Conservation (phyloP, 352 stramenopile genomes). For the Peronospora belbahrii region DNA sequence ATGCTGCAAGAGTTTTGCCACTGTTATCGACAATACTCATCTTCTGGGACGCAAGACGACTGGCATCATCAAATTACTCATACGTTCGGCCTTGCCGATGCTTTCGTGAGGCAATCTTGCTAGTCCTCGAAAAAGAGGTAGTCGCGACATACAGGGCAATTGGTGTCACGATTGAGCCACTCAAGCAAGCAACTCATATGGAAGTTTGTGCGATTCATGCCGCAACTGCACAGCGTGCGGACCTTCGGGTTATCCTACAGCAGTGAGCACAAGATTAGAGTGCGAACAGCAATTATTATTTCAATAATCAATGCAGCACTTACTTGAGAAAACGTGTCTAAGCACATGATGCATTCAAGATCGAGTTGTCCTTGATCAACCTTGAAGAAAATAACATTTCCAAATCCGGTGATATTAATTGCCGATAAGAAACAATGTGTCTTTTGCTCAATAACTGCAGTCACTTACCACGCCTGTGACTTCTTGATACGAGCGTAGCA, state of each 20-base stretch:
- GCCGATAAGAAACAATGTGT: background rate
- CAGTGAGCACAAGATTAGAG: background rate
- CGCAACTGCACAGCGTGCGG: slow-evolving; percentile 80
- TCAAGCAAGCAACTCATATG: slow-evolving; percentile 84
- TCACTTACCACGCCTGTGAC: slow-evolving; percentile 42
- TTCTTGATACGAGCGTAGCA: slow-evolving; percentile 64
- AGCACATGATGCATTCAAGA: slow-evolving; percentile 84
- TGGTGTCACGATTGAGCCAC: slow-evolving; percentile 78
- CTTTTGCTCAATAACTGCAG: background rate
- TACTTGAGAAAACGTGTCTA: slow-evolving; percentile 62
- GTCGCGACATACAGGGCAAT: slow-evolving; percentile 78
- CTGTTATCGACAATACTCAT: slow-evolving; percentile 3
- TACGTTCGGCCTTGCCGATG: background rate
- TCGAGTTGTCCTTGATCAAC: slow-evolving; percentile 55
- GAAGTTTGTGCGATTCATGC: slow-evolving; percentile 87
- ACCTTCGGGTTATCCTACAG: slow-evolving; percentile 66
- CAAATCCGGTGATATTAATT: too few relatives aligned
- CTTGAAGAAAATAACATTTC: slow-evolving; percentile 12
- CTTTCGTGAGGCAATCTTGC: slow-evolving; percentile 16
- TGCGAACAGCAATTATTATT: background rate
- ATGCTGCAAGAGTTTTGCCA: background rate
- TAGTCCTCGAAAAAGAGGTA: slow-evolving; percentile 86
- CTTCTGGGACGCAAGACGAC: slow-evolving; percentile 1
- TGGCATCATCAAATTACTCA: slow-evolving; percentile 3
- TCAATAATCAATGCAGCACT: background rate